These are phyloP conservation scores for Trypanosoma theileri DNA, from an alignment of 208 protist species.

Conservation along the genomic window DNA sequence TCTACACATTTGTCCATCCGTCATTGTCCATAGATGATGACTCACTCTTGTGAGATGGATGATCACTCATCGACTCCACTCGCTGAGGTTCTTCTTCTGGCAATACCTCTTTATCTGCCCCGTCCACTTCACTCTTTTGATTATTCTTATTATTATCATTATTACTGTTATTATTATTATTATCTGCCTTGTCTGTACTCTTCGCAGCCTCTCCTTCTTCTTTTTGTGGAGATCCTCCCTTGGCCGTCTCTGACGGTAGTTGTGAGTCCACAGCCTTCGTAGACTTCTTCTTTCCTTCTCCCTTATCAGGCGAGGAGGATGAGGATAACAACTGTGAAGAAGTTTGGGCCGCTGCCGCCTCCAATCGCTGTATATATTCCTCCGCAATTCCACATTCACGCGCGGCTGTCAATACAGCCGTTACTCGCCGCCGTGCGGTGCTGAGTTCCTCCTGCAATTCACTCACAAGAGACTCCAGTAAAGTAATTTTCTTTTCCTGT, in stretches of 20 bases:
- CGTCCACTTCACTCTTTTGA: background rate
- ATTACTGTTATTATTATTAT: background rate
- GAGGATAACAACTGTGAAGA: background rate
- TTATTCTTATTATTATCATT: background rate
- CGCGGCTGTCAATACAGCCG: slow-evolving; percentile 31
- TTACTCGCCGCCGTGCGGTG: slow-evolving; percentile 29
- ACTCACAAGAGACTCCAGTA: slow-evolving; percentile 58
- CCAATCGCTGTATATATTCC: slow-evolving; percentile 5
- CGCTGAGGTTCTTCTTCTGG: background rate
- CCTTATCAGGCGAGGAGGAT: background rate
- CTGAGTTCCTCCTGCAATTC: slow-evolving; percentile 62
- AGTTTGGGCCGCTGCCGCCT: background rate
- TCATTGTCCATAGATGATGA: slow-evolving; percentile 18
- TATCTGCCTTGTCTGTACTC: background rate
- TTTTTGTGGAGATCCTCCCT: too few species aligned
- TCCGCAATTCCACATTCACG: slow-evolving; percentile 9
- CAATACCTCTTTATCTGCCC: background rate
- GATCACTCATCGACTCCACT: background rate
- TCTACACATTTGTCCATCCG: slow-evolving; percentile 27
- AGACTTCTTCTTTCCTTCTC: background rate
- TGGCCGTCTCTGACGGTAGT: too few species aligned
- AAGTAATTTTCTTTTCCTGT: slow-evolving; percentile 29
- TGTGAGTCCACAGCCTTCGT: too few species aligned
- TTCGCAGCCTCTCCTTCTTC: background rate
- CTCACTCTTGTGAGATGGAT: background rate